Evolutionary conservation across 306 rosid genomes (phyloP), one percentile per base, ranked within the genome.

Genomic region (Cyamopsis tetragonoloba): DNA sequence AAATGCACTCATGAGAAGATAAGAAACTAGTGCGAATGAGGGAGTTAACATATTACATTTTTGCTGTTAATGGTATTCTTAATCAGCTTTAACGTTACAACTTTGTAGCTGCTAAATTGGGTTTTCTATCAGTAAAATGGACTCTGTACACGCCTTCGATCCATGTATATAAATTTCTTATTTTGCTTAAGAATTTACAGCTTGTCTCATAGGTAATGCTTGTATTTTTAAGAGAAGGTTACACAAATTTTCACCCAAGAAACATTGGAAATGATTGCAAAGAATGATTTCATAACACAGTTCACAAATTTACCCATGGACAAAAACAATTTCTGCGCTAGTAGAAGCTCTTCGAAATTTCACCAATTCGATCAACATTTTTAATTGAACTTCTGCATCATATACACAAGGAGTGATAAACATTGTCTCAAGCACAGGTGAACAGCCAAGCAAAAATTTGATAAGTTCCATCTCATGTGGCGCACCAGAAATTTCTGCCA

Each of bases 281-380:
- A 78, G 6, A 66, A 59, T 60, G 55, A 59, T 59, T 61, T 50
- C 11, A 60, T 44, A 41, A 42, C 41, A 48, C 47, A 54, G 7
- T 20, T 23, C 68, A 67, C 53, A 30, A 72, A 30, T 27, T 78
- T 77, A 90, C 43, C 72, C 83, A 5, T 61, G 78, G 68, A 38
- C n/a, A 74, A 88, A 93, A 43, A 73, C 0, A 68, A 88, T 68
- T 83, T 81, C 95, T 20, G 95, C 95, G 34, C 18, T 67, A 34
- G 96, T 58, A 58, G 99, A 95, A 65, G 99, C 96, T 43, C 97
- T 79, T 47, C 80, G 71, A 70, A 85, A 90, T 61, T 75, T 88
- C 77, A 85, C 70, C 86, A 93, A 71, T 64, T 90, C 91, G 8
- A 76, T 70, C 87, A 86, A 72, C 81, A 90, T 80, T 49, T 77